Percentiles rank a stretch among this genome's conserved stretches.
Evolutionary conservation across 495 filamentous ascomycete genomes (phyloP).

Genomic region (Hyphodiscus hymeniophilus): DNA sequence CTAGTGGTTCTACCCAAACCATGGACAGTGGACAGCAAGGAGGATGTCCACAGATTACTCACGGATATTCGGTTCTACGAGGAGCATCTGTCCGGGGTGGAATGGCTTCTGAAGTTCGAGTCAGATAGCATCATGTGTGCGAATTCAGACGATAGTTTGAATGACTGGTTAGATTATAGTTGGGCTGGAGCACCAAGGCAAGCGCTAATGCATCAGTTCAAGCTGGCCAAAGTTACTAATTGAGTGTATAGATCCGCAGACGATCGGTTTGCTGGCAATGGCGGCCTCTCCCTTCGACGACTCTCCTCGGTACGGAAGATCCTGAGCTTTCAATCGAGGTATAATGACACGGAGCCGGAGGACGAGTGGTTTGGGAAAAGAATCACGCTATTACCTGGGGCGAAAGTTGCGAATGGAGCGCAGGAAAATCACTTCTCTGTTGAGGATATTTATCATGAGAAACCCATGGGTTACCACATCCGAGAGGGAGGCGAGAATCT

Average conservation of each 20-base stretch:
- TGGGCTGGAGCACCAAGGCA: slow-evolving; percentile 42
- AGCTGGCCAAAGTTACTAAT: background rate
- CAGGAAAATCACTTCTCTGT: slow-evolving; percentile 33
- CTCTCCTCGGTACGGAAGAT: slow-evolving; percentile 34
- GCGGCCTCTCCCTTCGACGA: slow-evolving; percentile 41
- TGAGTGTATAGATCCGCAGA: slow-evolving; percentile 17
- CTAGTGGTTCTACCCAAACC: slow-evolving; percentile 32
- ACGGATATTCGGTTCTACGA: slow-evolving; percentile 41
- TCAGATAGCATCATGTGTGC: slow-evolving; percentile 42
- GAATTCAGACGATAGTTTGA: slow-evolving; percentile 34
- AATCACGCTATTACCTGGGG: slow-evolving; percentile 33
- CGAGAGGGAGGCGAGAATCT: slow-evolving; percentile 29
- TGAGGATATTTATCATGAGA: slow-evolving; percentile 34
- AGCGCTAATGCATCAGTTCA: background rate
- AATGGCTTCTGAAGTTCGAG: slow-evolving; percentile 40
- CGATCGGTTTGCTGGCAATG: slow-evolving; percentile 38
- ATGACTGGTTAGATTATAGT: slow-evolving; percentile 38
- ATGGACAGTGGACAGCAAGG: slow-evolving; percentile 34
- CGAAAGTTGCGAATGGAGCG: slow-evolving; percentile 31
- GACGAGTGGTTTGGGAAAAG: slow-evolving; percentile 43
- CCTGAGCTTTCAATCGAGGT: slow-evolving; percentile 33
- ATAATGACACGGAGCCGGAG: slow-evolving; percentile 37
- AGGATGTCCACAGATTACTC: slow-evolving; percentile 32
- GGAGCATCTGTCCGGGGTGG: slow-evolving; percentile 32
- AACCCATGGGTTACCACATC: slow-evolving; percentile 42